Percentiles rank a stretch among this genome's conserved stretches.
Evolutionary conservation across 108 stramenopile species (phyloP).

Genomic region (Aurantiochytrium sp.): DNA sequence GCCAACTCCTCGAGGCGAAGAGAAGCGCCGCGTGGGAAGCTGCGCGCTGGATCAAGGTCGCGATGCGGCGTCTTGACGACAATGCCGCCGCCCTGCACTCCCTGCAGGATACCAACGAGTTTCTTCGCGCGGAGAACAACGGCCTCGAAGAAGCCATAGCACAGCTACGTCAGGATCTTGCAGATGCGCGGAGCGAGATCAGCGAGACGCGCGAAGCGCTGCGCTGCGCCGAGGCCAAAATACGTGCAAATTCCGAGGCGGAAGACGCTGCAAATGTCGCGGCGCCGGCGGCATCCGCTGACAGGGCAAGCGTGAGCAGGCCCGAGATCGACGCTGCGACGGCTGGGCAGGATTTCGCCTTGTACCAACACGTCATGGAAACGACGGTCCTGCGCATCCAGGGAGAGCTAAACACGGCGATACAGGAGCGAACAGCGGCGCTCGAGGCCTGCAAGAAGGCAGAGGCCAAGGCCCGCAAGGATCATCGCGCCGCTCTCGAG

Average conservation of each 20-base stretch:
- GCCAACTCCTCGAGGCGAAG: not conserved
- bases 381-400: slow-evolving; percentile 6
- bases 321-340: no score
- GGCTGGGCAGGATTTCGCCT: not conserved
- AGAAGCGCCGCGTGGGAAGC: not conserved
- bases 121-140: not conserved
- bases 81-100: not conserved
- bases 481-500: not conserved
- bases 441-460: not conserved
- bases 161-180: not conserved
- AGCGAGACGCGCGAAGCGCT: not conserved
- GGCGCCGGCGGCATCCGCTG: no score
- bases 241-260: no score
- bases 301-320: no score
- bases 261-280: no score
- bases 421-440: not conserved
- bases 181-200: not conserved
- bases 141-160: not conserved
- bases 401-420: not conserved
- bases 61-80: not conserved
- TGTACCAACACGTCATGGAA: slow-evolving; percentile 4
- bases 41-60: not conserved
- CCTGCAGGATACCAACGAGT: not conserved
- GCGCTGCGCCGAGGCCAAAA: not conserved
- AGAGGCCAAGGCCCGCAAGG: not conserved